Evolutionary conservation across 2,329 filamentous ascomycete species (phyloP), one percentile per base, ranked within the genome.

Genomic region (Ophiostoma fasciatum): DNA sequence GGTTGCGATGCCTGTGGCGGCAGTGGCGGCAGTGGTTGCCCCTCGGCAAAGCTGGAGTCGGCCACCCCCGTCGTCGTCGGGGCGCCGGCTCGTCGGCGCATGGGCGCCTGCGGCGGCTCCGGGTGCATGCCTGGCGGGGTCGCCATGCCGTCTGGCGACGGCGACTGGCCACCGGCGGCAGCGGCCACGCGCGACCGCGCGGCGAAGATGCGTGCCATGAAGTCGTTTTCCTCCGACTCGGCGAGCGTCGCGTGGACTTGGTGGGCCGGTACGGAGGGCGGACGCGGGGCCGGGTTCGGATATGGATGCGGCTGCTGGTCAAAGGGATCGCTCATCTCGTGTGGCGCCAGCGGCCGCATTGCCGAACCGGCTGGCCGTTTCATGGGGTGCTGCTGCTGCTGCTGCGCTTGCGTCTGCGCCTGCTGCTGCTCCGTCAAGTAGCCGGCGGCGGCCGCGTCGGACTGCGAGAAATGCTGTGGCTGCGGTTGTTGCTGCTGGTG

Each of bases 131-230:
- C 63, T 8, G 66, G 64, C 2, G 79, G 78, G 3, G 78, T 82
- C 46, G 82, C 77, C 53, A 73, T 59, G 7, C 63, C 64, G 33
- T 81, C 76, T 4, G 61, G 51, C 10, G 31, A 30, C 8, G 25
- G 30, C 17, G 61, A 53, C n/a, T 61, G 54, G 28, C 55, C 45
- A 18, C 57, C 54, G 28, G 47, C 52, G 20, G 56, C 55, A 7
- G 54, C 48, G 5, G 59, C 58, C 35, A 63, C 56, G 38, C 62
- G 61, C 36, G 65, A 58, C 43, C 63, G 62, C 28, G 65, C 62
- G 12, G 63, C 68, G 26, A 65, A 61, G 28, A 72, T 68, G 47
- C 66, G 71, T 1, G 64, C 61, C 58, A 71, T 62, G 45, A 72
- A 67, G 40, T 73, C 69, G 37, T 64, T 68, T 34, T 67, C 64